Evolutionary conservation across 139 green algal species (phyloP).

Genomic region (Closterium sp.): DNA sequence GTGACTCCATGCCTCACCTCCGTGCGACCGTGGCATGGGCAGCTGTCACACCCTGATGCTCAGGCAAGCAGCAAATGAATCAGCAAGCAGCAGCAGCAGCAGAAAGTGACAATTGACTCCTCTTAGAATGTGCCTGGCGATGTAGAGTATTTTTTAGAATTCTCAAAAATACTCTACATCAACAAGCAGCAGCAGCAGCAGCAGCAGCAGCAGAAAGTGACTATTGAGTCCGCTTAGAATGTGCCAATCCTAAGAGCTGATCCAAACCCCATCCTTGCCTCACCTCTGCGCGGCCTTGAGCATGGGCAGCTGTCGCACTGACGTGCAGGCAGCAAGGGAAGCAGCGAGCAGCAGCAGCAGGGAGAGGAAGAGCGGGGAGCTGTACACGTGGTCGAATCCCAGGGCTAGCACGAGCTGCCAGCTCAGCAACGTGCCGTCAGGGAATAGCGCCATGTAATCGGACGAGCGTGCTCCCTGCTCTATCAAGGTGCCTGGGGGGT

Average conservation of each 20-base stretch:
- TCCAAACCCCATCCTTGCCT: too few relatives aligned
- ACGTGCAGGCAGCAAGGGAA: slow-evolving; percentile 88
- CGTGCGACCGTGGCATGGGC: slow-evolving; percentile 68
- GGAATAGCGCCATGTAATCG: background rate
- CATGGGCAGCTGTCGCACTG: slow-evolving; percentile 82
- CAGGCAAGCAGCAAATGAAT: slow-evolving; percentile 88
- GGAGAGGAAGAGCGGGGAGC: slow-evolving; percentile 80
- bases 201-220: too few relatives aligned
- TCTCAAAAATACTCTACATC: too few relatives aligned
- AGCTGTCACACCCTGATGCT: slow-evolving; percentile 86
- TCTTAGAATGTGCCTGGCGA: too few relatives aligned
- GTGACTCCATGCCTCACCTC: slow-evolving; percentile 9
- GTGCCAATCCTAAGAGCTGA: too few relatives aligned
- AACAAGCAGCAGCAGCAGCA: too few relatives aligned
- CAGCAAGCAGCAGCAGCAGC: slow-evolving; percentile 77
- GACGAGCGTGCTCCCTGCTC: background rate
- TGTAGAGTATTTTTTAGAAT: too few relatives aligned
- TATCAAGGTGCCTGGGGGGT: background rate
- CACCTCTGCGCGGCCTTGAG: slow-evolving; percentile 64
- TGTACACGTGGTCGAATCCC: slow-evolving; percentile 60
- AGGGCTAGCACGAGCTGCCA: slow-evolving; percentile 8
- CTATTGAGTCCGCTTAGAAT: too few relatives aligned
- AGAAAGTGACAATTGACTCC: too few relatives aligned
- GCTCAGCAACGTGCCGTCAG: too few relatives aligned
- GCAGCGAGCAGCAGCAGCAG: slow-evolving; percentile 77